Evolutionary conservation across 192 early-diverging fungal species (phyloP).

Genomic region (Coemansia sp.): DNA sequence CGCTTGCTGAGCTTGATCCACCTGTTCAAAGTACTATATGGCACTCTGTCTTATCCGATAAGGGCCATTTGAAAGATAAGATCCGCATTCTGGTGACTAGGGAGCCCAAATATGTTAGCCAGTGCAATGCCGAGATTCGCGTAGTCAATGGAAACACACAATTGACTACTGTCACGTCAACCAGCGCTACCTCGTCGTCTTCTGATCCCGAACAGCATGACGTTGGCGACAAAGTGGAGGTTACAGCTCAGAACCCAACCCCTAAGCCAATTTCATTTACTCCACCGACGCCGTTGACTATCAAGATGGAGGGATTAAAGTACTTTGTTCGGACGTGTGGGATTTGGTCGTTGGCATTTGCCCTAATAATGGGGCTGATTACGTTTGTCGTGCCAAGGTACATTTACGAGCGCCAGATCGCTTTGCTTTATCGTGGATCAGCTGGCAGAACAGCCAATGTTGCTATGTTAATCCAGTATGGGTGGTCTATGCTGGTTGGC

Average conservation of each 20-base stretch:
- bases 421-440: neutral
- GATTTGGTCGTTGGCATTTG: conserved; percentile 5
- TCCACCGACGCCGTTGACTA: no score
- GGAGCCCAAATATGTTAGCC: conserved; percentile 42
- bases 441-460: neutral
- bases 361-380: conserved; percentile 8
- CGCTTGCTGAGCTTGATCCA: conserved; percentile 76
- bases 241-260: no score
- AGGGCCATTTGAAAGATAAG: conserved; percentile 21
- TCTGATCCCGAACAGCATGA: no score
- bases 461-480: neutral
- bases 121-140: conserved; percentile 46
- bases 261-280: no score
- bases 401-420: conserved; percentile 11
- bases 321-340: conserved; percentile 19
- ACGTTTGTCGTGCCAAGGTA: conserved; percentile 16
- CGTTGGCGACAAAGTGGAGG: no score
- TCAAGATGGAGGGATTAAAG: no score
- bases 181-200: neutral
- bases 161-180: neutral
- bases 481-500: neutral
- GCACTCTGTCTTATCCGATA: conserved; percentile 51
- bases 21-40: conserved; percentile 62
- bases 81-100: conserved; percentile 58
- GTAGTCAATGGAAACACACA: conserved; percentile 33